Evolutionary conservation across 345 rosid genomes (phyloP).

Genomic region (Pistacia integerrima): DNA sequence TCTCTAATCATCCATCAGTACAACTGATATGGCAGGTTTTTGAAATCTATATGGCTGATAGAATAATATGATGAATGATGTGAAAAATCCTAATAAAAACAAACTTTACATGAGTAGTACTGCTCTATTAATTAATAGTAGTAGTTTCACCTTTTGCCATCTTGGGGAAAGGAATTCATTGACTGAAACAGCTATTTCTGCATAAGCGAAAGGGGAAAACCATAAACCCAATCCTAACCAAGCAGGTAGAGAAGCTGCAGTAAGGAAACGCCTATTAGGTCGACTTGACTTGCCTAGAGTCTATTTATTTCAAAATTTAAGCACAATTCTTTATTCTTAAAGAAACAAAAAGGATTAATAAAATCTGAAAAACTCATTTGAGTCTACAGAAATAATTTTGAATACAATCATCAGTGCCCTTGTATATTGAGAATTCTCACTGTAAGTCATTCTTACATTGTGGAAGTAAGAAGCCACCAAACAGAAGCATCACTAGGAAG

Average conservation of each 20-base stretch:
- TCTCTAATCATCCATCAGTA: no score
- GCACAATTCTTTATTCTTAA: no score
- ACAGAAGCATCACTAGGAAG: slow-evolving; percentile 28
- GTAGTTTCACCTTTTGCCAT: slow-evolving; percentile 49
- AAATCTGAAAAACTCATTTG: no score
- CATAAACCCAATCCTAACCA: slow-evolving; percentile 60
- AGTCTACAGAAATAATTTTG: no score
- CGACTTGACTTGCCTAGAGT: neutral
- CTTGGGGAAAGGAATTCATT: slow-evolving; percentile 60
- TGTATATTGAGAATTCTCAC: neutral
- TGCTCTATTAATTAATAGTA: neutral
- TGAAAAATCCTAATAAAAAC: no score
- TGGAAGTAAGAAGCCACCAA: slow-evolving; percentile 55
- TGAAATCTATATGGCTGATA: no score
- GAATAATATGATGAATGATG: no score
- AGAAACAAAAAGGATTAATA: no score
- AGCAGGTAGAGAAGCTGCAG: slow-evolving; percentile 48
- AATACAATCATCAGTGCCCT: no score
- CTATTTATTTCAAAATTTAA: no score
- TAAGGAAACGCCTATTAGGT: neutral
- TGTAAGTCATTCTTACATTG: slow-evolving; percentile 31
- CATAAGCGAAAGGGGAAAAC: slow-evolving; percentile 53
- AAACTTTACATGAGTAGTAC: neutral
- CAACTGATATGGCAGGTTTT: no score
- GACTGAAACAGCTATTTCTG: slow-evolving; percentile 40